Base-by-base conservation (phyloP, 1,284 basidiomycete species). In the Porogramme epimiltina region DNA sequence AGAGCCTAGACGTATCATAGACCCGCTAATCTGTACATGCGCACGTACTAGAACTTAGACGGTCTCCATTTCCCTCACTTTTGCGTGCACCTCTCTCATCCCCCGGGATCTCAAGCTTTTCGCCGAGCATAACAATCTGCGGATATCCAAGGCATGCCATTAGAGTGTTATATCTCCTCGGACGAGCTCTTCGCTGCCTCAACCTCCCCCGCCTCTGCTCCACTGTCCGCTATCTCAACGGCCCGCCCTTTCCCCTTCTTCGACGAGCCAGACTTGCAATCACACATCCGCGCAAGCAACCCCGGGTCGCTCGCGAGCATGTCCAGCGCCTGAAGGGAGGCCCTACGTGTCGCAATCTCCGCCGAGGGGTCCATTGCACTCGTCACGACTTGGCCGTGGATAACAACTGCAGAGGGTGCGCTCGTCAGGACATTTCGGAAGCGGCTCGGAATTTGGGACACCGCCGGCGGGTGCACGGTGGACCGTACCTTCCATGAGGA, bases 321-420 rank as follows among this genome's bases (percentile, higher is more conserved):
- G 62, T 87, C 83, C 51, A 91, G 65, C 9, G 88, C 88, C 18
- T 72, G 71, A 45, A 78, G 61, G 9, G 85, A 85, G 5, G 82
- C 85, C 25, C 68, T 71, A 53, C 86, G 78, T 8, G 82, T 77
- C 15, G 87, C 85, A 18, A 76, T 70, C 19, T 75, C 69, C 5
- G 74, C 68, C 3, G 77, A 77, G 6, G 64, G 52, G 47, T 83
- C 84, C 47, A 73, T 71, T 3, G 77, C 84, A 45, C 73, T 82
- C n/a, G 85, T 79, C 34, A 91, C 70, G 39, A 82, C 70, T 22
- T 80, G 70, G 36, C 81, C 78, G 63, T 92, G 90, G 4, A 90
- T 73, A 39, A 87, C 56, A 26, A 89, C 88, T 85, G 57, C 41
- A 25, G 28, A 28, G 11, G 4, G 16, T 3, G 9, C 16, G 9